Base-by-base conservation (phyloP, 1,284 basidiomycete species). In the Melampsora larici-populina region DNA sequence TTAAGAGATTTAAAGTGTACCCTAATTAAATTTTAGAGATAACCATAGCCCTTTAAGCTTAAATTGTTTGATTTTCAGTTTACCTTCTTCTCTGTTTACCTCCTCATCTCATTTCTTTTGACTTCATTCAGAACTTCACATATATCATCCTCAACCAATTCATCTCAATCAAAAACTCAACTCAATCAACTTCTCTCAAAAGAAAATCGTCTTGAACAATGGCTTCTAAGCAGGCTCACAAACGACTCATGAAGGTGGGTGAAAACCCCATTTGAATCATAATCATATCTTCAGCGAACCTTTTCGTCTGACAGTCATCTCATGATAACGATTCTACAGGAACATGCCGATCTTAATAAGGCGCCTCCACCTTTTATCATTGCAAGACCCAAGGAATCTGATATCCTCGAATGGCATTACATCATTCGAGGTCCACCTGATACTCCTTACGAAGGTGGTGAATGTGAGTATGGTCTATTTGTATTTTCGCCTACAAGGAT, bases 381-480 rank as follows among this genome's bases (percentile, higher is more conserved):
- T 90, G 94, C 94, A 60, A 88, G 89, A 62, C 94, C 94, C 36
- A 93, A 96, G 81, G 94, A 97, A 88, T 95, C 94, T 89, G 95
- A 97, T 84, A 94, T 97, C 80, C 85, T 97, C 64, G 29, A 58
- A 46, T 76, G 82, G 82, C 82, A 84, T 75, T 83, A 81, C 78
- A 82, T 83, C 71, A 76, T 83, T 90, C 90, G 93, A 66, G 94
- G 94, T 1, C 94, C 94, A 36, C 91, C 93, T 70, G 95, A 97
- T 84, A 92, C 93, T 51, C 92, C 93, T 9, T 97, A 91, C 82
- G 88, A 89, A n/a, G 93, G 91, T 68, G 94, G 94, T 83, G 94
- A 97, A 84, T 97, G 93, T 83, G 92, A 95, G 82, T 94, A 55
- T n/a, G 13, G 18, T 58, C 8, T 24, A 3, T 36, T 36, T 36